Conservation (phyloP, 2,329 filamentous ascomycete species). For the Pseudogymnoascus sp. region DNA sequence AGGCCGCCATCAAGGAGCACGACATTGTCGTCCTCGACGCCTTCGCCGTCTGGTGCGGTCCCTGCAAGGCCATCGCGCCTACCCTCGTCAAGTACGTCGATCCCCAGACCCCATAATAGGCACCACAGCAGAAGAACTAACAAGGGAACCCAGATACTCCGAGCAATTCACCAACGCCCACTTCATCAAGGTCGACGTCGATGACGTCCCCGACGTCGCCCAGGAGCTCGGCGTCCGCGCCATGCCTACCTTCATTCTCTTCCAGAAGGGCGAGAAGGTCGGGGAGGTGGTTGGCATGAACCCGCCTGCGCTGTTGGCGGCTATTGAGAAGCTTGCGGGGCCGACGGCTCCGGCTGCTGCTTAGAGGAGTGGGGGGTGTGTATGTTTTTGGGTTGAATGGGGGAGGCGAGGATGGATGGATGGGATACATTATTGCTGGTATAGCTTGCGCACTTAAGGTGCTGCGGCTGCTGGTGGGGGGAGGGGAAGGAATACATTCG, state of each 20-base stretch:
- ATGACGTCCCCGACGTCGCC: constrained; percentile 66
- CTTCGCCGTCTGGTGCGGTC: constrained; percentile 87
- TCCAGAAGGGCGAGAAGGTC: constrained; percentile 68
- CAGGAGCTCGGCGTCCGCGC: constrained; percentile 72
- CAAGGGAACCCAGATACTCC: constrained; percentile 56
- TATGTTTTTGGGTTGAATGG: not conserved
- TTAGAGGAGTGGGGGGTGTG: not conserved
- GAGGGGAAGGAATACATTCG: constrained; percentile 3
- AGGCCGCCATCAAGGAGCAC: constrained; percentile 43
- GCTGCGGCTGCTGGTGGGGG: not conserved
- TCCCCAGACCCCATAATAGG: no score
- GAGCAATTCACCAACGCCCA: constrained; percentile 49
- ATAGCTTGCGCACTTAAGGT: not conserved
- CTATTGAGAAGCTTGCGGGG: constrained; percentile 16
- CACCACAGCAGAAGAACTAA: no score
- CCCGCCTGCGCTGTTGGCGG: constrained; percentile 52
- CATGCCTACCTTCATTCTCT: constrained; percentile 87
- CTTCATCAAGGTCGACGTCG: constrained; percentile 90
- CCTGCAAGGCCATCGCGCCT: constrained; percentile 86
- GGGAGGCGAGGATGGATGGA: not conserved
- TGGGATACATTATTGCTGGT: not conserved
- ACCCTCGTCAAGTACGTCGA: constrained; percentile 57
- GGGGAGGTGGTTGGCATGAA: constrained; percentile 73
- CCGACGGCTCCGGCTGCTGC: not conserved
- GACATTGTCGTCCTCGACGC: constrained; percentile 72